A percentile compares a stretch with the other conserved stretches of the same genome.
These are phyloP conservation scores for Paraurostyla sp. DNA, from an alignment of 73 alveolate genomes.

Conservation along the genomic window DNA sequence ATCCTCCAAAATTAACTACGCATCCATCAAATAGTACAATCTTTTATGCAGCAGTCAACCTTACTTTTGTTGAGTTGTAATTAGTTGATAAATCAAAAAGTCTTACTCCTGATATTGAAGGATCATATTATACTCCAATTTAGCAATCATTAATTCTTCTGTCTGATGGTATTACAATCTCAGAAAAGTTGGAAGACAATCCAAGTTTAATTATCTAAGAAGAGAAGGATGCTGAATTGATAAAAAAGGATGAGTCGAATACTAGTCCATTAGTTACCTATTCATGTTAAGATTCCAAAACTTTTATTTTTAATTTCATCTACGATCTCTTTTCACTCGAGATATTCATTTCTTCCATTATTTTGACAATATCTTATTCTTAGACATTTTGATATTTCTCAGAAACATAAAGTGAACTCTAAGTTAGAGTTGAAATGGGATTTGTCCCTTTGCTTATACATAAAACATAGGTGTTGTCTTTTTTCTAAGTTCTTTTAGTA, in stretches of 20 bases:
- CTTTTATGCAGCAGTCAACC: neutral
- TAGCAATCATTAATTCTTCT: neutral
- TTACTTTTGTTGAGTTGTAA: neutral
- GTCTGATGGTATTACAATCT: neutral
- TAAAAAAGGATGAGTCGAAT: neutral
- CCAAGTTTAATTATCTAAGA: neutral
- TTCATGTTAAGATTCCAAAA: neutral
- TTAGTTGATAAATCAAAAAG: neutral
- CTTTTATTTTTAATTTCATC: neutral
- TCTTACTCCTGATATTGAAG: neutral
- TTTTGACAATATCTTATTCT: neutral
- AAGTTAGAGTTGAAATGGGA: conserved; percentile 8
- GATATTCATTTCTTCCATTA: neutral
- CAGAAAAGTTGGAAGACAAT: neutral
- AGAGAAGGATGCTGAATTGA: neutral
- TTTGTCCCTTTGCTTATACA: neutral
- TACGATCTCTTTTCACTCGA: neutral
- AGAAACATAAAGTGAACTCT: neutral
- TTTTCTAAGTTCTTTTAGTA: neutral
- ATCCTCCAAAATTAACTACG: neutral
- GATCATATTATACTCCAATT: neutral
- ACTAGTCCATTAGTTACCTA: neutral
- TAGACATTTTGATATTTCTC: neutral
- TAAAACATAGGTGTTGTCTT: neutral
- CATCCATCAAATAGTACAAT: conserved; percentile 10